Base-by-base conservation (phyloP, 2,329 filamentous ascomycete genomes). In the Ramularia collo-cygni region DNA sequence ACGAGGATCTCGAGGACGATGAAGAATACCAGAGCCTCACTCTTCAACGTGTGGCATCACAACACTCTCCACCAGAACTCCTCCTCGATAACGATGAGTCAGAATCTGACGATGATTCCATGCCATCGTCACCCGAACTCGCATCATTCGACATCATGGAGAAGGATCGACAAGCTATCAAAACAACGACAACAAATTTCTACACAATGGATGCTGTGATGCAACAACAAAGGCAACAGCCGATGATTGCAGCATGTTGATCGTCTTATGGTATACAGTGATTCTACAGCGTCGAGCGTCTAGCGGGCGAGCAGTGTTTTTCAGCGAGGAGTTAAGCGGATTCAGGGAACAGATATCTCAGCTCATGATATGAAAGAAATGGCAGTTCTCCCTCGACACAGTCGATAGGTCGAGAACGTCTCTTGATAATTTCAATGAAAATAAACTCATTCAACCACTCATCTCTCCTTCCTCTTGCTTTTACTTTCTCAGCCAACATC, bases 11-110 rank as follows among this genome's bases (percentile, higher is more conserved):
- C 38, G 67, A 69, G 46, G 62, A 65, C 50, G 64, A 69, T 46
- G 64, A 69, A 42, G 62, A 64, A 28, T 65, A 66, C 39, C 64
- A 67, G 39, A 27, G 19, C 15, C 45, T 42, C 17, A 64, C 66
- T 36, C 67, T 72, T 43, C 65, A 60, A 26, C 67, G 69, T 42
- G 62, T 67, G 9, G 55, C 63, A 38, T 63, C 60, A 16, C 61
- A 63, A 52, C 65, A 67, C 54, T 58, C 56, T 40, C 68, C 69
- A 43, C 69, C 70, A 30, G 69, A 72, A 57, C 68, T 72, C 47
- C 63, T 67, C 30, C 64, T 68, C 58, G 68, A 71, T 47, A 64
- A 65, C 28, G 66, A 69, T 50, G 55, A 57, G 35, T 53, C 49
- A 12, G 43, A 46, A 21, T 48, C 50, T 19, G 68, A 71, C 42